phyloP scores from a whole-genome alignment of 257 asterid species.

The Craterostigma plantagineum region DNA sequence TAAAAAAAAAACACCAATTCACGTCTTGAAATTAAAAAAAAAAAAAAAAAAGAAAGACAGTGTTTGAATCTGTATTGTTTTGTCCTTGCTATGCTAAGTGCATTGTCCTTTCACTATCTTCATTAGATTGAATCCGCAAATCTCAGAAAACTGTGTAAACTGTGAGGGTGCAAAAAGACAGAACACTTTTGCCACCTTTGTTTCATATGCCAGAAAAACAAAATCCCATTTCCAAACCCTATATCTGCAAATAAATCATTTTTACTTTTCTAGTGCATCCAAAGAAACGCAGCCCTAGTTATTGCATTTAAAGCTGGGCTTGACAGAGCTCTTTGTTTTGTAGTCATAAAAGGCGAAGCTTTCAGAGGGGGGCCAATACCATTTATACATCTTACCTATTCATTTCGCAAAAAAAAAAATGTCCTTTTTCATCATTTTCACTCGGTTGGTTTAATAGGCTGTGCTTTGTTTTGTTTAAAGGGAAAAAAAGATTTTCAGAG shows the following conservation, averaged over 20 bases:
- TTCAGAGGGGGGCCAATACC: constrained; percentile 33
- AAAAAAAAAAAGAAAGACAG: too few species aligned
- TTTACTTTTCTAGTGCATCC: constrained; percentile 35
- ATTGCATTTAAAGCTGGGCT: constrained; percentile 41
- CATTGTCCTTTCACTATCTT: constrained; percentile 56
- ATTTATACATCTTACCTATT: not conserved
- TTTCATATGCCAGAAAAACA: constrained; percentile 25
- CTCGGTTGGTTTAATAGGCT: constrained; percentile 16
- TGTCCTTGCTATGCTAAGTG: too few species aligned
- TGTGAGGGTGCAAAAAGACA: constrained; percentile 44
- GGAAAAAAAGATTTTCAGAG: constrained; percentile 16
- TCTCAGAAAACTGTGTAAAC: constrained; percentile 51
- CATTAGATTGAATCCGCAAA: constrained; percentile 24
- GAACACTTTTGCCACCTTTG: constrained; percentile 27
- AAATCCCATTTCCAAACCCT: constrained; percentile 17
- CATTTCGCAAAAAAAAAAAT: constrained; percentile 3
- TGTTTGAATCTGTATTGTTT: too few species aligned
- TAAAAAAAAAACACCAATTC: too few species aligned
- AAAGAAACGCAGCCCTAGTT: constrained; percentile 39
- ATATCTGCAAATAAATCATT: constrained; percentile 11
- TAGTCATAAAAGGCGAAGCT: constrained; percentile 20
- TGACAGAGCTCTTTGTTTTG: constrained; percentile 28
- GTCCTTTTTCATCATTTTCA: constrained; percentile 24
- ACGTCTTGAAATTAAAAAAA: too few species aligned
- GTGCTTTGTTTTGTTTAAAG: constrained; percentile 21